phyloP scores from a whole-genome alignment of 2,329 filamentous ascomycete species.

The Colletotrichum godetiae region DNA sequence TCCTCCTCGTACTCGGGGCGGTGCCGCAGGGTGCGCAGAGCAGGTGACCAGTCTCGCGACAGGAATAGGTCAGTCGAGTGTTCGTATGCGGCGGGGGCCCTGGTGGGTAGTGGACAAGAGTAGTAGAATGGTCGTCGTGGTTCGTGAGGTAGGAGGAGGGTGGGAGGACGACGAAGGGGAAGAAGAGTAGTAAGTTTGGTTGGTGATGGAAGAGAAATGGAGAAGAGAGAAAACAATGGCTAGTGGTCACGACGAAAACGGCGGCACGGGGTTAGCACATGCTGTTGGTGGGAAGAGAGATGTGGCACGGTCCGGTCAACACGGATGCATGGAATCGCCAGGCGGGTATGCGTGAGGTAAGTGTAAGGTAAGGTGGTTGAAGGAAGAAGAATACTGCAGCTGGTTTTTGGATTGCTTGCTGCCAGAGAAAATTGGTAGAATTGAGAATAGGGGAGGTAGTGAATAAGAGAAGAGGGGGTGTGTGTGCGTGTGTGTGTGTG shows the following conservation, averaged over 20 bases:
- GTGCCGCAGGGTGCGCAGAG: slow-evolving; percentile 1
- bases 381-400: slow-evolving; percentile 18
- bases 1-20: slow-evolving; percentile 29
- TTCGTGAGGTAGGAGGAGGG: not conserved
- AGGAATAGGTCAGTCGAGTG: not conserved
- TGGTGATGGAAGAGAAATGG: slow-evolving; percentile 32
- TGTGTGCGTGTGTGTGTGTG: too few species aligned
- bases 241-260: slow-evolving; percentile 32
- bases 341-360: slow-evolving; percentile 10
- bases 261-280: slow-evolving; percentile 35
- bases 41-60: slow-evolving; percentile 31
- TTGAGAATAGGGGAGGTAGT: slow-evolving; percentile 22
- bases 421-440: slow-evolving; percentile 1
- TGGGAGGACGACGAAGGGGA: not conserved
- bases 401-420: not conserved
- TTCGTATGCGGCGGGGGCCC: slow-evolving; percentile 22
- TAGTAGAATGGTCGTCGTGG: slow-evolving; percentile 10
- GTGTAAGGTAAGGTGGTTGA: not conserved
- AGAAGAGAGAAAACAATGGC: slow-evolving; percentile 35
- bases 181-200: slow-evolving; percentile 11
- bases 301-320: slow-evolving; percentile 31
- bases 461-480: slow-evolving; percentile 18
- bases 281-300: slow-evolving; percentile 31
- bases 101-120: not conserved
- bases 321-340: slow-evolving; percentile 24